Evolutionary conservation across 495 filamentous ascomycete genomes (phyloP).

Genomic region (Annulohypoxylon bovei): DNA sequence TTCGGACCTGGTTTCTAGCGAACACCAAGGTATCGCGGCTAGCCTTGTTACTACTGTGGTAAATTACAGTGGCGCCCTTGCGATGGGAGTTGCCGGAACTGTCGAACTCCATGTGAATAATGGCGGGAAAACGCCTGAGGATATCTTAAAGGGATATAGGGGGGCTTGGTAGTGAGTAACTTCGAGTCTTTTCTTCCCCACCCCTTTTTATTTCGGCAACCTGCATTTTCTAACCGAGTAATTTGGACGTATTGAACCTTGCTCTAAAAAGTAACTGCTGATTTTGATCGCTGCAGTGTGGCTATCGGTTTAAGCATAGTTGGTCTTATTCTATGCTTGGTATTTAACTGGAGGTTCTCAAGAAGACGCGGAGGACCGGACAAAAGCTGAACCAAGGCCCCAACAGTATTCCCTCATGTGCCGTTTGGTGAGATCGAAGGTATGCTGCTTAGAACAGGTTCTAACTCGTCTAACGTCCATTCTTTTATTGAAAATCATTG

Average conservation of each 20-base stretch:
- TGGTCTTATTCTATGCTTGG: conserved; percentile 37
- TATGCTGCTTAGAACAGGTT: background rate
- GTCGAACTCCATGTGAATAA: conserved; percentile 52
- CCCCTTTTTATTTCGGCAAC: background rate
- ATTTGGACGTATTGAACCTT: background rate
- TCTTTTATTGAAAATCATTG: conserved; percentile 2
- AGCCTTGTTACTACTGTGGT: conserved; percentile 58
- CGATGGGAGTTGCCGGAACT: conserved; percentile 61
- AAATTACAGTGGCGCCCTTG: conserved; percentile 58
- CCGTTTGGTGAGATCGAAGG: background rate
- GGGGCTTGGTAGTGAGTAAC: conserved; percentile 49
- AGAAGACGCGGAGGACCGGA: conserved; percentile 20
- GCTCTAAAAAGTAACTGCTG: background rate
- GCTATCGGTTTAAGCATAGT: conserved; percentile 41
- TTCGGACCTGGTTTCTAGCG: conserved; percentile 53
- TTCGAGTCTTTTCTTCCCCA: background rate
- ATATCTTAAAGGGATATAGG: conserved; percentile 53
- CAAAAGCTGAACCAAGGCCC: background rate
- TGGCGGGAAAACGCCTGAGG: conserved; percentile 44
- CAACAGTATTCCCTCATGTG: background rate
- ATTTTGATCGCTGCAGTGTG: conserved; percentile 21
- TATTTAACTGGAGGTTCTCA: conserved; percentile 45
- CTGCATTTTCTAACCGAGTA: background rate
- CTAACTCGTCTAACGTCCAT: background rate
- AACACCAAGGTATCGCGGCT: conserved; percentile 58